Conservation (phyloP, 331 rosid species). For the Acacia pycnantha region DNA sequence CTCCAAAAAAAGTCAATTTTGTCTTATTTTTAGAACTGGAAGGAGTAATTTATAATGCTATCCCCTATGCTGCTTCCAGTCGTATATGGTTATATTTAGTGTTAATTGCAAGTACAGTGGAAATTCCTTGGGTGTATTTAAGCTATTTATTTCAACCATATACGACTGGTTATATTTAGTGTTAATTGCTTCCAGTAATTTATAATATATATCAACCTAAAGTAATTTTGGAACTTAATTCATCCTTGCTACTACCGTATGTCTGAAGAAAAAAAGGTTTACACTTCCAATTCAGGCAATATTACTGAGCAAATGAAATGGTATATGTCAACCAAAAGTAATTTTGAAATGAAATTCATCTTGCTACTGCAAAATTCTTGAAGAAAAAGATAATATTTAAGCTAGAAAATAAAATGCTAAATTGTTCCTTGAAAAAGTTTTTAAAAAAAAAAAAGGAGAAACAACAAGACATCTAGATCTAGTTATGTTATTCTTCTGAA, state of each 20-base stretch:
- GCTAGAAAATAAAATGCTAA: conserved; percentile 1
- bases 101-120: background rate
- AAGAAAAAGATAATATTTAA: background rate
- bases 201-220: no score
- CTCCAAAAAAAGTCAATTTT: no score
- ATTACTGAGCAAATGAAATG: background rate
- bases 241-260: no score
- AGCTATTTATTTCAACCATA: no score
- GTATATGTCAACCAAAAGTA: conserved; percentile 1
- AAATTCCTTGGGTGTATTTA: background rate
- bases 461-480: conserved; percentile 5
- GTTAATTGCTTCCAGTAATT: no score
- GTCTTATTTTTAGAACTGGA: no score
- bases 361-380: conserved; percentile 4
- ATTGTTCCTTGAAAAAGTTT: background rate
- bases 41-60: background rate
- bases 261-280: no score
- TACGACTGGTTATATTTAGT: no score
- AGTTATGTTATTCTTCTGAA: conserved; percentile 14
- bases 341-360: background rate
- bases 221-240: no score
- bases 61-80: conserved; percentile 2
- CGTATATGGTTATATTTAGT: background rate
- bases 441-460: background rate
- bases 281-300: conserved; percentile 13